Evolutionary conservation across 2,329 filamentous ascomycete species (phyloP).

Genomic region (Fusarium chuoi): DNA sequence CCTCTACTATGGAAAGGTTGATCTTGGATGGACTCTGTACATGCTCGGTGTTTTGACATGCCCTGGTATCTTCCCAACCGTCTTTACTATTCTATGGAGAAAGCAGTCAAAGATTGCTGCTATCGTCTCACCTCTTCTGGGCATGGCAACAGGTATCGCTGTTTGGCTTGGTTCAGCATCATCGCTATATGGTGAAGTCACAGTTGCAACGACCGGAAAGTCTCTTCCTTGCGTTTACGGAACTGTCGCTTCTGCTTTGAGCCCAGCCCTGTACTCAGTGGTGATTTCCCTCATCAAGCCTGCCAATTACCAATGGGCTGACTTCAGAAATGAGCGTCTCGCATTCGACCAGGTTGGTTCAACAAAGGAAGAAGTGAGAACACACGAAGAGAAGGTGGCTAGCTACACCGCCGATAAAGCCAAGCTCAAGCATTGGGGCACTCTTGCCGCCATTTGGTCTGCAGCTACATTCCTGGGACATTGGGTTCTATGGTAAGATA

Average conservation of each 20-base stretch:
- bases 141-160: constrained; percentile 60
- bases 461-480: constrained; percentile 62
- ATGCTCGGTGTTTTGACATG: constrained; percentile 65
- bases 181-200: constrained; percentile 58
- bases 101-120: constrained; percentile 61
- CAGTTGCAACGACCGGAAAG: constrained; percentile 58
- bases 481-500: constrained; percentile 56
- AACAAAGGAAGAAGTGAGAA: not conserved
- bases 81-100: constrained; percentile 63
- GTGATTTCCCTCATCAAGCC: constrained; percentile 58
- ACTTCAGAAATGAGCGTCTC: constrained; percentile 54
- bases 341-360: constrained; percentile 47
- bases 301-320: constrained; percentile 53
- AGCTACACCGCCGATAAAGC: constrained; percentile 47
- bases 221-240: constrained; percentile 64
- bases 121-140: constrained; percentile 60
- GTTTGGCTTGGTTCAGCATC: constrained; percentile 64
- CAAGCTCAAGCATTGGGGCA: constrained; percentile 58
- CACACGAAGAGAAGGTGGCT: constrained; percentile 36
- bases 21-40: constrained; percentile 65
- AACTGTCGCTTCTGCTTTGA: constrained; percentile 59
- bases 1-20: constrained; percentile 63
- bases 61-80: constrained; percentile 63
- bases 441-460: constrained; percentile 48
- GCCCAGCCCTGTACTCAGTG: constrained; percentile 56